Evolutionary conservation across 2,329 filamentous ascomycete genomes (phyloP).

Genomic region (Sclerotinia nivalis): DNA sequence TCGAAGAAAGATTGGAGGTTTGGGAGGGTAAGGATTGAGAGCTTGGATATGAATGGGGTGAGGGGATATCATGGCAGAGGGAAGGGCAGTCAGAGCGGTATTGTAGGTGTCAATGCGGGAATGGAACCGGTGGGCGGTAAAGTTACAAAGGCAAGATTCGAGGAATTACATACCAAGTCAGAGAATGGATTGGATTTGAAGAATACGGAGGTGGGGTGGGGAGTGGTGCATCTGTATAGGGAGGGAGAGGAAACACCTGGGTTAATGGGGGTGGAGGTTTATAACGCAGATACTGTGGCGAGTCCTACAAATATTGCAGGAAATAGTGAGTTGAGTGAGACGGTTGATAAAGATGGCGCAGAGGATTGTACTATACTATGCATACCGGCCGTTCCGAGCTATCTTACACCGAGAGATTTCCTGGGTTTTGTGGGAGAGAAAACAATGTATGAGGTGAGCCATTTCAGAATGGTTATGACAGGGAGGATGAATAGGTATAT

Average conservation of each 20-base stretch:
- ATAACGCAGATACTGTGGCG: conserved; percentile 24
- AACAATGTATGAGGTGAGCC: conserved; percentile 82
- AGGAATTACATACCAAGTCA: conserved; percentile 48
- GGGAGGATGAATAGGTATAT: conserved; percentile 88
- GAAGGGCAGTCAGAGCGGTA: conserved; percentile 37
- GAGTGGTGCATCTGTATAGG: conserved; percentile 89
- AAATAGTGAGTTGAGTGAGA: conserved; percentile 35
- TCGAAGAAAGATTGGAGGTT: conserved; percentile 76
- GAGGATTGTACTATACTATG: conserved; percentile 81
- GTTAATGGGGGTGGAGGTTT: conserved; percentile 48
- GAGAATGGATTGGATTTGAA: conserved; percentile 54
- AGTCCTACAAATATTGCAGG: conserved; percentile 27
- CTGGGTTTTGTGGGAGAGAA: conserved; percentile 87
- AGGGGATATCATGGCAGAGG: conserved; percentile 50
- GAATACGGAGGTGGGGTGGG: conserved; percentile 82
- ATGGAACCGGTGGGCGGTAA: conserved; percentile 51
- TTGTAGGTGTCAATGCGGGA: conserved; percentile 34
- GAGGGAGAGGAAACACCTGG: conserved; percentile 74
- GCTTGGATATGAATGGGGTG: conserved; percentile 67
- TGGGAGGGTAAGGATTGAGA: conserved; percentile 74
- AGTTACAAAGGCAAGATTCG: conserved; percentile 79
- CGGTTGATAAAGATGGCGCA: conserved; percentile 43
- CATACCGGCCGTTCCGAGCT: conserved; percentile 91
- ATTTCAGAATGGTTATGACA: conserved; percentile 93
- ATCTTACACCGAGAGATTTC: conserved; percentile 88